Conservation (phyloP, 2,329 filamentous ascomycete genomes). For the Alternaria viburni region DNA sequence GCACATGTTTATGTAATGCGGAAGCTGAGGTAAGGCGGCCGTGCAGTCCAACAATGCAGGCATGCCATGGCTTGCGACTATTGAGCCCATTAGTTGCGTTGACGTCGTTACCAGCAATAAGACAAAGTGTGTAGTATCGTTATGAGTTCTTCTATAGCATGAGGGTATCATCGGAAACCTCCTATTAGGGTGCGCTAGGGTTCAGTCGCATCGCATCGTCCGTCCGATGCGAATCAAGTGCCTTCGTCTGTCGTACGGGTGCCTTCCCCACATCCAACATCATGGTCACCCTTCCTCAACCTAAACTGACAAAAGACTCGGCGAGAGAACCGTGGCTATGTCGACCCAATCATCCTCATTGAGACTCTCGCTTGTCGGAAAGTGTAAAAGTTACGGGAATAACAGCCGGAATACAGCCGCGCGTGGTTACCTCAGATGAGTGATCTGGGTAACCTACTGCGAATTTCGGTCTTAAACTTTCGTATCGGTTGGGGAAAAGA, state of each 20-base stretch:
- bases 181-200: conserved; percentile 11
- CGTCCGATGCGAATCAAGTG: neutral
- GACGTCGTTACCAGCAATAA: neutral
- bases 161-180: conserved; percentile 13
- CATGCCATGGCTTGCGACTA: neutral
- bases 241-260: neutral
- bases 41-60: neutral
- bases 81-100: neutral
- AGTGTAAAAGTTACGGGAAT: neutral
- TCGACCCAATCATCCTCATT: neutral
- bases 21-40: neutral
- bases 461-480: neutral
- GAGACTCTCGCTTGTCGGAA: neutral
- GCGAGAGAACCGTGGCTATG: neutral
- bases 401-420: neutral
- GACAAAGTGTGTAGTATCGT: conserved; percentile 1
- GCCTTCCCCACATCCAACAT: neutral
- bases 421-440: neutral
- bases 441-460: neutral
- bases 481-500: neutral
- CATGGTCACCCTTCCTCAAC: neutral
- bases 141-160: conserved; percentile 13
- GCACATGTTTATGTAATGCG: neutral
- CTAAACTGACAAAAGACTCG: neutral
- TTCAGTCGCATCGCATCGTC: conserved; percentile 4